phyloP scores from a whole-genome alignment of 164 flowering plant genomes.

The Kingdonia uniflora region DNA sequence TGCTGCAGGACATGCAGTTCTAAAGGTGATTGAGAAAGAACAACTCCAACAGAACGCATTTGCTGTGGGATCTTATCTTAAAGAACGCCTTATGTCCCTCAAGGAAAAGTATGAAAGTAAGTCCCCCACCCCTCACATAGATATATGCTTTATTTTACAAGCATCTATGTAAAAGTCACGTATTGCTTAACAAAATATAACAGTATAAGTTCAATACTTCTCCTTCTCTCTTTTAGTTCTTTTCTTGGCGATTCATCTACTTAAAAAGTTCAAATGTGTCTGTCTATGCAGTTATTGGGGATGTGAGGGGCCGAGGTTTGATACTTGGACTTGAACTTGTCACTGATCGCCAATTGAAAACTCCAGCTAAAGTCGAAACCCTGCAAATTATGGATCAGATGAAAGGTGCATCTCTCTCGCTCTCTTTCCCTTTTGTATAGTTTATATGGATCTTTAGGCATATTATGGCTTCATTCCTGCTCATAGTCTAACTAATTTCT shows the following conservation, averaged over 20 bases:
- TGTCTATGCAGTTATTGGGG: conserved; percentile 59
- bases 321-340: too few relatives aligned
- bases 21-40: conserved; percentile 75
- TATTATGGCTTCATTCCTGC: background rate
- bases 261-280: background rate
- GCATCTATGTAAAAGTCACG: too few relatives aligned
- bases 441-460: too few relatives aligned
- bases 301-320: too few relatives aligned
- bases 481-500: background rate
- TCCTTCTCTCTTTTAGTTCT: too few relatives aligned
- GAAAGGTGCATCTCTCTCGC: conserved; percentile 53
- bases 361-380: too few relatives aligned
- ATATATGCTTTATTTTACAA: too few relatives aligned
- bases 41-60: conserved; percentile 77
- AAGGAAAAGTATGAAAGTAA: conserved; percentile 76
- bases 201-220: too few relatives aligned
- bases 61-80: conserved; percentile 68
- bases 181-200: too few relatives aligned
- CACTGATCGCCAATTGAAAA: too few relatives aligned
- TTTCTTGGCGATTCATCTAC: too few relatives aligned
- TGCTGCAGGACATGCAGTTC: conserved; percentile 85
- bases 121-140: too few relatives aligned
- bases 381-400: conserved; percentile 75
- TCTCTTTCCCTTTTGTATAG: conserved; percentile 2
- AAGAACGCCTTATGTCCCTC: conserved; percentile 53